Conservation (phyloP, 2,329 filamentous ascomycete species). For the Penicillium rolfsii region DNA sequence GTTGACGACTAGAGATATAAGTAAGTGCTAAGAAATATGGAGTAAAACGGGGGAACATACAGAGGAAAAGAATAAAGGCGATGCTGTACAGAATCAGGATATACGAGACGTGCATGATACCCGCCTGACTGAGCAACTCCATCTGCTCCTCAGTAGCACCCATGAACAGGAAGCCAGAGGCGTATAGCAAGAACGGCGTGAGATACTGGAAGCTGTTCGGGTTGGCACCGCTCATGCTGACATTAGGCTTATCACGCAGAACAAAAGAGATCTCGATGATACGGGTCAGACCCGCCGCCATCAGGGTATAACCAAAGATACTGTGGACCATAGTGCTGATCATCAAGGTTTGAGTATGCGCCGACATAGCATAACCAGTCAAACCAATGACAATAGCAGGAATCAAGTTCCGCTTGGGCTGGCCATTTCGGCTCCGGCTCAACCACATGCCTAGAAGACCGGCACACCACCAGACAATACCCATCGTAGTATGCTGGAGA, state of each 20-base stretch:
- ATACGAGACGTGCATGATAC: slow-evolving; percentile 88
- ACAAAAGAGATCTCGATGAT: slow-evolving; percentile 93
- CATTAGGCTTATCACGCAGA: slow-evolving; percentile 68
- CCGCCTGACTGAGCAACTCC: slow-evolving; percentile 70
- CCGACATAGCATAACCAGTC: slow-evolving; percentile 94
- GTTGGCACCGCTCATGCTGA: slow-evolving; percentile 69
- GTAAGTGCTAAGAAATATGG: background rate
- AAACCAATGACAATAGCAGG: slow-evolving; percentile 88
- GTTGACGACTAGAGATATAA: slow-evolving; percentile 64
- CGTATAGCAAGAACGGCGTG: slow-evolving; percentile 77
- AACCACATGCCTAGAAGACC: slow-evolving; percentile 92
- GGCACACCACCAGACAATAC: slow-evolving; percentile 97
- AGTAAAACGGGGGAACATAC: slow-evolving; percentile 48
- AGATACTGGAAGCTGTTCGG: slow-evolving; percentile 74
- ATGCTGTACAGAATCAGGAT: slow-evolving; percentile 89
- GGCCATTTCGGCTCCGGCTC: slow-evolving; percentile 78
- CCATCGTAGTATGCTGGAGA: slow-evolving; percentile 98
- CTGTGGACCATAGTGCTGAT: slow-evolving; percentile 86
- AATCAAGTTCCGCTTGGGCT: slow-evolving; percentile 88
- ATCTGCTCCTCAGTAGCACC: slow-evolving; percentile 97
- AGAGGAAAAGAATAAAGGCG: slow-evolving; percentile 88
- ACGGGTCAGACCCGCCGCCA: slow-evolving; percentile 81
- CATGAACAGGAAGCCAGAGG: slow-evolving; percentile 96
- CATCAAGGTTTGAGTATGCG: slow-evolving; percentile 80
- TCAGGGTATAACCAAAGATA: slow-evolving; percentile 92